Evolutionary conservation across 768 basidiomycete genomes (phyloP).

Genomic region (Russula virescens): DNA sequence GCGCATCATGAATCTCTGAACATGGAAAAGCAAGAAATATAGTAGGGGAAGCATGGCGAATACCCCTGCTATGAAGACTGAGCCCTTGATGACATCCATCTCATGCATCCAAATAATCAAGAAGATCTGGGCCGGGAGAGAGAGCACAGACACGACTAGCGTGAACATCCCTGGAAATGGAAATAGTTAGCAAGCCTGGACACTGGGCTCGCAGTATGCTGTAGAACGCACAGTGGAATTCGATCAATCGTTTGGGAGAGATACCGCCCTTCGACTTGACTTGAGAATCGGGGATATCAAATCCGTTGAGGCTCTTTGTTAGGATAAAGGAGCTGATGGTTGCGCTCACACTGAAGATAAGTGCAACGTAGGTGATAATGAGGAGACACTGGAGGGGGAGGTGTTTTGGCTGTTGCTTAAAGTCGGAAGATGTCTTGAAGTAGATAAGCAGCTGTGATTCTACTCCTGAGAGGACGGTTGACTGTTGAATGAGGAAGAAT

Average conservation of each 20-base stretch:
- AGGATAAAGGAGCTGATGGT: conserved; percentile 19
- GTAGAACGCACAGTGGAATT: conserved; percentile 12
- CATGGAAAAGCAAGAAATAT: conserved; percentile 3
- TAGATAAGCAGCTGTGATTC: conserved; percentile 17
- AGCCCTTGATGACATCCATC: neutral
- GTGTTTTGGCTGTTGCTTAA: neutral
- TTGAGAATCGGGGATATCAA: neutral
- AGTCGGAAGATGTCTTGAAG: neutral
- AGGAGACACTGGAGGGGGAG: neutral
- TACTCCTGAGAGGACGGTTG: conserved; percentile 11
- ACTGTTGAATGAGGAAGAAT: neutral
- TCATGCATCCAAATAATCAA: conserved; percentile 17
- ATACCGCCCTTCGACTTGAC: neutral
- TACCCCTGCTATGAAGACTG: neutral
- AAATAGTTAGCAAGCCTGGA: neutral
- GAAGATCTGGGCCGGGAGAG: conserved; percentile 6
- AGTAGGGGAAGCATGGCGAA: conserved; percentile 11
- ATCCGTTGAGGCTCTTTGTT: conserved; percentile 2
- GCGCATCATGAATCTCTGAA: too few species aligned
- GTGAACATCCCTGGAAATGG: conserved; percentile 5
- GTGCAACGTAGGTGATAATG: conserved; percentile 14
- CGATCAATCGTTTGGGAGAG: conserved; percentile 1
- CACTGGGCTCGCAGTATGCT: too few species aligned
- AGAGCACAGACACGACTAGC: conserved; percentile 7
- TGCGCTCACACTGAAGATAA: conserved; percentile 19